phyloP scores from a whole-genome alignment of 2,329 filamentous ascomycete genomes.

The Sodiomyces alkalinus region DNA sequence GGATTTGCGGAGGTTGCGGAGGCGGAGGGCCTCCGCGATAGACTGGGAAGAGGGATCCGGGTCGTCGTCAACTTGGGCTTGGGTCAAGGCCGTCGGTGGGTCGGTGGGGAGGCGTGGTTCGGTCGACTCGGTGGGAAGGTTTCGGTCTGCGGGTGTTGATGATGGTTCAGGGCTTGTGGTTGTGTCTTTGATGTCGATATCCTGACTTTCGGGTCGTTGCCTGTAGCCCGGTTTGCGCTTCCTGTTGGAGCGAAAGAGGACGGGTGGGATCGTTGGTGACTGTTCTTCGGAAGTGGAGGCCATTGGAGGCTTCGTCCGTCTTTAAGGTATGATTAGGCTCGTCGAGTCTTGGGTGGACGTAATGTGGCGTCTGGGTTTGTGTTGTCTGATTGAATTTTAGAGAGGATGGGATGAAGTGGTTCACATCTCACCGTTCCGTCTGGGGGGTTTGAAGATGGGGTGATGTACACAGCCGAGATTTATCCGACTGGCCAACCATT shows the following conservation, averaged over 20 bases:
- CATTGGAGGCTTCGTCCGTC: too few species aligned
- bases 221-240: conserved; percentile 42
- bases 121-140: conserved; percentile 3
- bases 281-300: conserved; percentile 10
- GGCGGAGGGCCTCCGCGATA: conserved; percentile 29
- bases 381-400: not conserved
- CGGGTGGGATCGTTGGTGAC: conserved; percentile 10
- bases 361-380: too few species aligned
- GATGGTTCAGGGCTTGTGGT: not conserved
- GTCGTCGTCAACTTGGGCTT: conserved; percentile 5
- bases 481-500: too few species aligned
- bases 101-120: conserved; percentile 6
- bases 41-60: conserved; percentile 1
- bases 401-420: not conserved
- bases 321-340: too few species aligned
- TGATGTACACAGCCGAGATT: too few species aligned
- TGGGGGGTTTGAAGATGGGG: too few species aligned
- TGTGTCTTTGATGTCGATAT: conserved; percentile 9
- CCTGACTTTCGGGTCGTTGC: conserved; percentile 23
- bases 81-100: too few species aligned
- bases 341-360: too few species aligned
- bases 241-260: conserved; percentile 41
- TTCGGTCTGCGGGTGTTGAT: conserved; percentile 3
- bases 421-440: too few species aligned
- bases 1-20: conserved; percentile 34